Evolutionary conservation across 345 rosid species (phyloP), one percentile per base, ranked within the genome.

Genomic region (Draba incana): DNA sequence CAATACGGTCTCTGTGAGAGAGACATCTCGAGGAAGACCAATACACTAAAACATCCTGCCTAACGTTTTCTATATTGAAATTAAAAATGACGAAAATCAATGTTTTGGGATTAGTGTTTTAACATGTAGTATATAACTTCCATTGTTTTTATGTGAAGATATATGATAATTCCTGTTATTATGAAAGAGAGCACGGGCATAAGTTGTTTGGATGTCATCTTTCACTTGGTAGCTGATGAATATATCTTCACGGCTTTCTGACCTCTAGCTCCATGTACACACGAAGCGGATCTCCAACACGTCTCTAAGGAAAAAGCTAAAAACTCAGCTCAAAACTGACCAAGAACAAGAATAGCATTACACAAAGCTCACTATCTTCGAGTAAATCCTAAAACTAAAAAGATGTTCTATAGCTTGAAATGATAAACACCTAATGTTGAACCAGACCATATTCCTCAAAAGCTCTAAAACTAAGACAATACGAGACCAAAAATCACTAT

Each of bases 21-120:
- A 90, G 94, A 61, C 94, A 90, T 20, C 96, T 91, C 2, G 98
- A 93, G 23, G 98, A 93, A 51, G 98, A 90, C 97, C 98, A 93
- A 68, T 88, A 93, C 52, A 90, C 81, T 10, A 93, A 77, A 57
- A 84, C 74, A 77, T 90, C 94, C 97, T 75, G 46, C 5, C 12
- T 24, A 5, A 55, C 14, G 54, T 59, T 24, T 20, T n/a, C 50
- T 2, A 7, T 0, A 33, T 11, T 0, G 1, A 16, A 20, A n/a
- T 44, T 33, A 7, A 13, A 27, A 5, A 8, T 6, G 23, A 71
- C 9, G 28, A 57, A 30, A 64, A 15, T 8, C 52, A 43, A 58
- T 13, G 6, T 31, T 31, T 31, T 5, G 10, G 41, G 27, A 55
- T 23, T 37, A 24, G 23, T 56, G 51, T 35, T 47, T 20, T 6